A percentile compares a stretch with the other conserved stretches of the same genome.
These are phyloP conservation scores for Ramaria rubella DNA, from an alignment of 768 basidiomycete species.

Conservation along the genomic window DNA sequence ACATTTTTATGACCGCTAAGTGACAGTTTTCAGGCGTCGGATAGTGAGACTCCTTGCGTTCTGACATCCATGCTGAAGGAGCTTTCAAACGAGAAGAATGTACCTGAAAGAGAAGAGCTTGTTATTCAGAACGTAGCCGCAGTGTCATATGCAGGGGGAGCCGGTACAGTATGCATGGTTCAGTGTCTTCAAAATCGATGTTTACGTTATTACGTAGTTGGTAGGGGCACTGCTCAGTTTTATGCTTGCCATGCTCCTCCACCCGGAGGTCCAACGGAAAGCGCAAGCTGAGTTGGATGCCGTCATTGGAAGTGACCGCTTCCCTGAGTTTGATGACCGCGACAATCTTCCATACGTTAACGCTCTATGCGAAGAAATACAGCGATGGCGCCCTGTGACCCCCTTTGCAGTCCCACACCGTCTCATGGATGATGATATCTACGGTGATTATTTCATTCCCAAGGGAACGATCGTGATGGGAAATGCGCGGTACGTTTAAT, in stretches of 20 bases:
- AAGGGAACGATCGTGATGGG: slow-evolving; percentile 26
- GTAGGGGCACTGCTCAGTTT: slow-evolving; percentile 14
- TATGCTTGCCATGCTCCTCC: slow-evolving; percentile 25
- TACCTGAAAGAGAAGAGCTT: slow-evolving; percentile 7
- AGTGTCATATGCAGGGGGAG: slow-evolving; percentile 1
- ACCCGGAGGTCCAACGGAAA: slow-evolving; percentile 27
- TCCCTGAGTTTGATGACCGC: slow-evolving; percentile 24
- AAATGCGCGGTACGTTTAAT: slow-evolving; percentile 10
- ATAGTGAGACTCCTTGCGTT: too few relatives aligned
- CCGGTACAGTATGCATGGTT: neutral
- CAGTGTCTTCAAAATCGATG: neutral
- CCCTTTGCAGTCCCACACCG: slow-evolving; percentile 14
- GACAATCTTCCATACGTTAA: slow-evolving; percentile 25
- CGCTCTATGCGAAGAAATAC: slow-evolving; percentile 21
- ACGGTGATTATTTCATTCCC: slow-evolving; percentile 39
- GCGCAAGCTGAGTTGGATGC: slow-evolving; percentile 29
- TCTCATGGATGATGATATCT: slow-evolving; percentile 36
- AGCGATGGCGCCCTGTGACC: slow-evolving; percentile 16
- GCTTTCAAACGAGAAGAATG: too few relatives aligned
- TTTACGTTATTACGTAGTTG: neutral
- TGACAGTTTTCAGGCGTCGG: too few relatives aligned
- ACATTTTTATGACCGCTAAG: too few relatives aligned
- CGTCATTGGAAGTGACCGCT: slow-evolving; percentile 20
- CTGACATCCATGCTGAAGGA: too few relatives aligned
- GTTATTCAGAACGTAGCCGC: slow-evolving; percentile 9